phyloP scores from a whole-genome alignment of 73 alveolate species.

The Paramecium octaurelia region DNA sequence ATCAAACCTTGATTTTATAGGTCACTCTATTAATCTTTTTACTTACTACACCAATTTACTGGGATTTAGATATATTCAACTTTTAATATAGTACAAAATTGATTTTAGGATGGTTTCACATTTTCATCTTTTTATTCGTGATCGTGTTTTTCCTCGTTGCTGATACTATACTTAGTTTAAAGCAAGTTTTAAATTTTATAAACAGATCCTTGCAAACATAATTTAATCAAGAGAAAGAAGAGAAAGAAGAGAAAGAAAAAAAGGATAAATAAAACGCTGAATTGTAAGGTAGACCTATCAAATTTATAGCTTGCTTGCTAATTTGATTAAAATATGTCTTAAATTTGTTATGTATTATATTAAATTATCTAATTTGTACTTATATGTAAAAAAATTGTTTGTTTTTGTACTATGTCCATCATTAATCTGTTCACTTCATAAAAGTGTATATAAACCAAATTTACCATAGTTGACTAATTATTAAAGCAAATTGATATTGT shows the following conservation, averaged over 20 bases:
- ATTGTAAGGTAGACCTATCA: not conserved
- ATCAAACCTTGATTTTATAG: not conserved
- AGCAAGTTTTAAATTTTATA: not conserved
- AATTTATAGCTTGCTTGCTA: not conserved
- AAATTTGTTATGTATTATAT: not conserved
- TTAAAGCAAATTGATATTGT: not conserved
- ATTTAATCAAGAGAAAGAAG: not conserved
- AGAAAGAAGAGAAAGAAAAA: not conserved
- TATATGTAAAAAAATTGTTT: no score
- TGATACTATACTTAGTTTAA: not conserved
- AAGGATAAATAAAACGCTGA: not conserved
- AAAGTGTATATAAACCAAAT: not conserved
- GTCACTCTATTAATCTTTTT: not conserved
- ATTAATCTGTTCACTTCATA: not conserved
- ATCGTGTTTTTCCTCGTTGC: not conserved
- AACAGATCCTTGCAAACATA: not conserved
- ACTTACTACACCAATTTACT: not conserved
- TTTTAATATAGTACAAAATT: not conserved
- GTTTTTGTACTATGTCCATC: not conserved
- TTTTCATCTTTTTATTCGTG: not conserved
- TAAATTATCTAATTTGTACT: not conserved
- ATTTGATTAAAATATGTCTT: not conserved
- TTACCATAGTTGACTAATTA: no score
- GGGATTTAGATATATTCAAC: not conserved
- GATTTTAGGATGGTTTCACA: not conserved